Base-by-base conservation (phyloP, 805 yeast genomes). In the Lachancea thermotolerans region DNA sequence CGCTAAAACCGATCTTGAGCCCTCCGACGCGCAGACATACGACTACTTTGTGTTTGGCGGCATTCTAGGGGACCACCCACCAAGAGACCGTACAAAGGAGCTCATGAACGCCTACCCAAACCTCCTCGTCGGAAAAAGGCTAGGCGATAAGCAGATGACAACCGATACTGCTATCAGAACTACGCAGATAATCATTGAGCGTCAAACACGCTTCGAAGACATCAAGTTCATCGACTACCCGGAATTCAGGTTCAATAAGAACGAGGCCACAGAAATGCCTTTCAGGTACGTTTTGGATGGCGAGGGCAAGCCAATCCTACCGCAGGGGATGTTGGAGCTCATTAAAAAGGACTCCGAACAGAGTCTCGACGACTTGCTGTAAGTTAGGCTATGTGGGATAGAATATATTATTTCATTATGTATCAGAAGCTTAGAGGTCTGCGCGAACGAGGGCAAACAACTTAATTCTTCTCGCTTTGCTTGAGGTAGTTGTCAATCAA, bases 191-290 rank as follows among this genome's bases (percentile, higher is more conserved):
- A 90, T 91, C 27, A 69, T 87, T n/a, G 79, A 81, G 47, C 74
- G 76, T 36, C 67, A 73, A 44, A 69, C 56, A 1, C 60, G 64
- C 18, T 85, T 91, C 55, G 85, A 84, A 50, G 77, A 85, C 42
- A 87, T 93, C 50, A 76, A 78, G 45, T 91, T 87, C 62, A 79
- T 91, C 42, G 98, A 93, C 63, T 89, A 86, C 61, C 99, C 99
- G 3, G 98, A 91, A 65, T 83, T 91, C 55, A 78, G 88, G 60
- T 91, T 85, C 69, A 82, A 73, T 65, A 83, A 82, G 62, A 79
- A 85, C 58, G 99, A 93, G 65, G 85, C 95, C 2, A 89, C 96
- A 0, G 97, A 91, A 61, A 91, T 91, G 99, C 99, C 99, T 2
- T 91, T 91, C 69, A 75, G 99, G 60, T 91, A 91, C 57, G 83